Percentiles rank a stretch among this genome's conserved stretches.
Evolutionary conservation across 345 rosid genomes (phyloP).

Genomic region (Citrus reticulata): DNA sequence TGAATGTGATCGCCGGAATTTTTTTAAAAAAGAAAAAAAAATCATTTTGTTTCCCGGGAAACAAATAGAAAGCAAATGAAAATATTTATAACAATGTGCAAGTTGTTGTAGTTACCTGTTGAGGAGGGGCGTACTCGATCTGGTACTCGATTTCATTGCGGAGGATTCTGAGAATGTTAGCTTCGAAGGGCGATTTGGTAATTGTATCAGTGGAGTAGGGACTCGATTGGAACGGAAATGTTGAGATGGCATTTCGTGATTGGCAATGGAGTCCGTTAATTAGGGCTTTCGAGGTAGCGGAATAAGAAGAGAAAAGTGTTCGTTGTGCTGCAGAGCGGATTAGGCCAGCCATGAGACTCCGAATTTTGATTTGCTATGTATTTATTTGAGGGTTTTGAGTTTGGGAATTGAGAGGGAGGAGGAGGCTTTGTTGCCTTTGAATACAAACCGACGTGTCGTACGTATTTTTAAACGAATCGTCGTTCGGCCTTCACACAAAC

Average conservation of each 20-base stretch:
- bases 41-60: background rate
- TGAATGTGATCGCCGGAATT: background rate
- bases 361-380: background rate
- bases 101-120: slow-evolving; percentile 28
- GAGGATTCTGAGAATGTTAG: slow-evolving; percentile 67
- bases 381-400: background rate
- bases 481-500: background rate
- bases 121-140: slow-evolving; percentile 57
- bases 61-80: background rate
- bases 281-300: slow-evolving; percentile 17
- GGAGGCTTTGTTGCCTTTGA: background rate
- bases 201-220: slow-evolving; percentile 12
- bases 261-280: slow-evolving; percentile 1
- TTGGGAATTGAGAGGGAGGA: background rate
- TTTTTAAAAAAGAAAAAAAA: background rate
- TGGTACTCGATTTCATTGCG: slow-evolving; percentile 55
- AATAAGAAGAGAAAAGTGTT: slow-evolving; percentile 8
- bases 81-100: background rate
- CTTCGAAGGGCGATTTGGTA: slow-evolving; percentile 43
- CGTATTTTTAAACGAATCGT: background rate
- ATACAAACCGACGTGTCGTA: background rate
- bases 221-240: slow-evolving; percentile 17
- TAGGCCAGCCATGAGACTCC: slow-evolving; percentile 24
- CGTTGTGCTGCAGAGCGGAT: slow-evolving; percentile 16
- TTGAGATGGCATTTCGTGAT: slow-evolving; percentile 11